phyloP scores from a whole-genome alignment of 176 grass and related monocot genomes.

The Zoysia japonica region DNA sequence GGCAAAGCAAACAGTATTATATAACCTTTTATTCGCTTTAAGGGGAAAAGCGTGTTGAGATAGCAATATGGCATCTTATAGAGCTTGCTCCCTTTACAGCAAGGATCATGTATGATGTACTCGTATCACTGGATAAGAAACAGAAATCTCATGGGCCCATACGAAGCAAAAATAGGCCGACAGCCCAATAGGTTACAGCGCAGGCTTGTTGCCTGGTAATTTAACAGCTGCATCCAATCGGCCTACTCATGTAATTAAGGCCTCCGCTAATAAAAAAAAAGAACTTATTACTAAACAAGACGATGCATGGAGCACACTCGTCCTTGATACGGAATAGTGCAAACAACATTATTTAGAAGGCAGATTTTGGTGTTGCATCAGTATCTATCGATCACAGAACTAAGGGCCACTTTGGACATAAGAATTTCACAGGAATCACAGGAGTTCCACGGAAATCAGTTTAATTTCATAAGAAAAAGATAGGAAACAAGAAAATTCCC shows the following conservation, averaged over 20 bases:
- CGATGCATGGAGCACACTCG: neutral
- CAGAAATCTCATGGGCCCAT: neutral
- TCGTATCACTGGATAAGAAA: neutral
- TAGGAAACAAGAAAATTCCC: too few relatives aligned
- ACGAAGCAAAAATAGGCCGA: neutral
- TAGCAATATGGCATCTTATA: conserved; percentile 27
- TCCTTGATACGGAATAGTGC: neutral
- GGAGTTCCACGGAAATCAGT: too few relatives aligned
- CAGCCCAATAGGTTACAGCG: neutral
- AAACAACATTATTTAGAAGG: neutral
- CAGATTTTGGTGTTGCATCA: neutral
- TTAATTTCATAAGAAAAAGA: too few relatives aligned
- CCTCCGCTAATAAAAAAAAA: neutral
- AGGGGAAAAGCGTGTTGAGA: neutral
- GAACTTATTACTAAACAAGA: neutral
- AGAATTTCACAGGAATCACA: too few relatives aligned
- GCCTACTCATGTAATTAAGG: neutral
- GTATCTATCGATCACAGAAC: too few relatives aligned
- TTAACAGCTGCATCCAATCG: neutral
- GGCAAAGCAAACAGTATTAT: neutral
- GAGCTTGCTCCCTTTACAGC: neutral
- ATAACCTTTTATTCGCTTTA: neutral
- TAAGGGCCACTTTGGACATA: too few relatives aligned
- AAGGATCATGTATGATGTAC: neutral
- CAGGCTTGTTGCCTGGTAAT: too few relatives aligned